Evolutionary conservation across 805 yeast species (phyloP).

Genomic region (Metschnikowia vanudenii): DNA sequence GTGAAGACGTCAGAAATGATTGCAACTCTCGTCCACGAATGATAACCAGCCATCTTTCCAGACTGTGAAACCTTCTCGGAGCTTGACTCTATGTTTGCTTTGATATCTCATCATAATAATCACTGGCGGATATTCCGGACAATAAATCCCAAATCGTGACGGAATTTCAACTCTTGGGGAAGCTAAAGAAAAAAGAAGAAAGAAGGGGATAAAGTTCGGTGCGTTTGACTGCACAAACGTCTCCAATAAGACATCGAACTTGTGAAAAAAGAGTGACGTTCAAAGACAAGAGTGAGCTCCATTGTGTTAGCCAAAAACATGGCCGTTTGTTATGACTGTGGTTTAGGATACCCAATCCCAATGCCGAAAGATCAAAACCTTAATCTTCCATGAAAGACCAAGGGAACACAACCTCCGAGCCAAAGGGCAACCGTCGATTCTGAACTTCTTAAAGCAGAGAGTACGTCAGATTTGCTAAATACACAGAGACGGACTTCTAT

Average conservation of each 20-base stretch:
- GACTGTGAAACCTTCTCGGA: slow-evolving; percentile 60
- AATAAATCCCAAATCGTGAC: slow-evolving; percentile 10
- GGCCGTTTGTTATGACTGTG: slow-evolving; percentile 73
- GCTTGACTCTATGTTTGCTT: slow-evolving; percentile 90
- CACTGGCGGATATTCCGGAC: slow-evolving; percentile 12
- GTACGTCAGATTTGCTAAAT: neutral
- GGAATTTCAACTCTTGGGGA: slow-evolving; percentile 15
- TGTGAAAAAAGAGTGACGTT: slow-evolving; percentile 37
- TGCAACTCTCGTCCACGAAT: slow-evolving; percentile 72
- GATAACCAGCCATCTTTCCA: slow-evolving; percentile 46
- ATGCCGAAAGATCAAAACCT: slow-evolving; percentile 56
- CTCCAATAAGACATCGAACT: slow-evolving; percentile 29
- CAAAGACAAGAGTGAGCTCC: slow-evolving; percentile 84
- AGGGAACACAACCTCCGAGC: slow-evolving; percentile 13
- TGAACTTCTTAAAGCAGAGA: neutral
- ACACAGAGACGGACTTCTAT: neutral
- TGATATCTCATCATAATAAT: slow-evolving; percentile 64
- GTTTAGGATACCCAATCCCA: slow-evolving; percentile 58
- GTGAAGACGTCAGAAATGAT: slow-evolving; percentile 29
- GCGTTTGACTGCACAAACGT: slow-evolving; percentile 61
- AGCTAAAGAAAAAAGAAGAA: slow-evolving; percentile 26
- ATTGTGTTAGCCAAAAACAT: slow-evolving; percentile 57
- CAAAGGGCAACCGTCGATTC: neutral
- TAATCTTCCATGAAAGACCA: slow-evolving; percentile 13
- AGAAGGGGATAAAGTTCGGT: slow-evolving; percentile 46